Evolutionary conservation across 108 stramenopile genomes (phyloP).

Genomic region (Cyclotella atomus): DNA sequence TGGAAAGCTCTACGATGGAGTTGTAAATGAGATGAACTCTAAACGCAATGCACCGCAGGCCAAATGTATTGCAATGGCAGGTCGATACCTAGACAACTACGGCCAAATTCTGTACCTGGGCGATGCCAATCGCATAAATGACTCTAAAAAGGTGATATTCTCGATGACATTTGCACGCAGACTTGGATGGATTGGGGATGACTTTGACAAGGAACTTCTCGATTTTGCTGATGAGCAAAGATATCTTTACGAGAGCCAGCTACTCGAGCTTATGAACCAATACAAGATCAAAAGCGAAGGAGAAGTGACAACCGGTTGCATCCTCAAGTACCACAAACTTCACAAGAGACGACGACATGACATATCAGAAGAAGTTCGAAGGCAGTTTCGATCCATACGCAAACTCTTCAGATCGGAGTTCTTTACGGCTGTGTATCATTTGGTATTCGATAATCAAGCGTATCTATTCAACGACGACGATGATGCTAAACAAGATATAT

Average conservation of each 20-base stretch:
- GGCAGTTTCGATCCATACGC: slow-evolving; percentile 8
- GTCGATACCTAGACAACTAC: background rate
- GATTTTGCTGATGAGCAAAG: slow-evolving; percentile 3
- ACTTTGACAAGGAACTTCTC: background rate
- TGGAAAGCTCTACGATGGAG: slow-evolving; percentile 9
- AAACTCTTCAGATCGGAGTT: background rate
- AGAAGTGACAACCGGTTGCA: background rate
- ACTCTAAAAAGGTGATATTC: background rate
- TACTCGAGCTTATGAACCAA: slow-evolving; percentile 8
- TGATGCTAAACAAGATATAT: background rate
- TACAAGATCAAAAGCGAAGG: slow-evolving; percentile 11
- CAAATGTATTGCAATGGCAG: background rate
- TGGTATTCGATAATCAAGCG: background rate
- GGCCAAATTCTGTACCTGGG: background rate
- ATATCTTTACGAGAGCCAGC: slow-evolving; percentile 3
- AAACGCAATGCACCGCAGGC: background rate
- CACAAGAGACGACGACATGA: slow-evolving; percentile 8
- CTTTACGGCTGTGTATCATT: slow-evolving; percentile 6
- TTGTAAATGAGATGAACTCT: background rate
- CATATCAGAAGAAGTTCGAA: background rate
- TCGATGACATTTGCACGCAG: background rate
- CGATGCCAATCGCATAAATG: background rate
- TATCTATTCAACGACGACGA: background rate
- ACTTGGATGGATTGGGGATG: background rate
- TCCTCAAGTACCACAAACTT: slow-evolving; percentile 6